Percentiles rank a stretch among this genome's conserved stretches.
Conservation (phyloP, 192 early-diverging fungal species). For the Podila clonocystis region DNA sequence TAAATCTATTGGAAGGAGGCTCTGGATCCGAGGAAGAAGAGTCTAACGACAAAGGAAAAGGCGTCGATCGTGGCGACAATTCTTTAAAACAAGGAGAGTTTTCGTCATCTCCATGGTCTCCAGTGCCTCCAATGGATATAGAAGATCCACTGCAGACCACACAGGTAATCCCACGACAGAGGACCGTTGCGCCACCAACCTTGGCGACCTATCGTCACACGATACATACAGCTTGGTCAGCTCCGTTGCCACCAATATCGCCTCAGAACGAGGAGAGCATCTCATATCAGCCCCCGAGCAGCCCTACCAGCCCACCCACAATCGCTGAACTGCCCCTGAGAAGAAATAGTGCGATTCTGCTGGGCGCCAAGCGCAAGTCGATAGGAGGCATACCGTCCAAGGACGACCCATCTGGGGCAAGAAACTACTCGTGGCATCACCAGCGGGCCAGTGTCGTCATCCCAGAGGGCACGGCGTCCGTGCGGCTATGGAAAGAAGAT, state of each 20-base stretch:
- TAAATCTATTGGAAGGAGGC: neutral
- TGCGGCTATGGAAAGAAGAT: conserved; percentile 20
- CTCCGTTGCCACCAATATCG: neutral
- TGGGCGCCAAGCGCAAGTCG: neutral
- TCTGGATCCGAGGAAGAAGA: neutral
- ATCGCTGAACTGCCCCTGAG: neutral
- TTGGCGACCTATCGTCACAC: neutral
- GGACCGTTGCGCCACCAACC: neutral
- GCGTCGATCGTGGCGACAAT: too few species aligned
- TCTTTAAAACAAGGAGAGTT: too few species aligned
- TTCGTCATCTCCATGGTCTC: too few species aligned
- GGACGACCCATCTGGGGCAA: neutral
- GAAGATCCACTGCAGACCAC: neutral
- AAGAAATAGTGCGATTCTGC: conserved; percentile 1
- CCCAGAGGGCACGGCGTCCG: conserved; percentile 4
- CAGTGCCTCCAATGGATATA: too few species aligned
- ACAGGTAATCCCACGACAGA: neutral
- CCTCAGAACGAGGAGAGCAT: neutral
- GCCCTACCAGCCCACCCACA: neutral
- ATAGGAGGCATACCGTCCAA: neutral
- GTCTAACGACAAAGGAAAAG: too few species aligned
- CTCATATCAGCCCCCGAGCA: neutral
- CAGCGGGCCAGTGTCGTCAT: conserved; percentile 12
- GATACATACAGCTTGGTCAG: neutral
- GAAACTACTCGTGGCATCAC: neutral